Evolutionary conservation across 257 asterid genomes (phyloP).

Genomic region (Ballota nigra): DNA sequence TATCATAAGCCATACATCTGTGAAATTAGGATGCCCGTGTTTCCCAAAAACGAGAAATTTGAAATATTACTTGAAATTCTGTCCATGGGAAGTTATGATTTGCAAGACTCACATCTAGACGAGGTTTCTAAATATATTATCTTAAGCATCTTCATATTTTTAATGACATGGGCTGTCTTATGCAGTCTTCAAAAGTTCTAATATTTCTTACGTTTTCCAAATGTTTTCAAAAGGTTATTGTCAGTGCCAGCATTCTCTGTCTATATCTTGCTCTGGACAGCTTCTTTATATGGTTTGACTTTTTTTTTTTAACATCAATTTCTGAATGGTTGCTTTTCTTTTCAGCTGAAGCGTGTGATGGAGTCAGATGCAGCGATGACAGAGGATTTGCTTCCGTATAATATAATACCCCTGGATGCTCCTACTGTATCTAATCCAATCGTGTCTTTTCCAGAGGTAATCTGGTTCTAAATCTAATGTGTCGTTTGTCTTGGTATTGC

Average conservation of each 20-base stretch:
- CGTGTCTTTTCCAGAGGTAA: conserved; percentile 76
- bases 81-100: neutral
- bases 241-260: neutral
- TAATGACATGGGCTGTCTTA: neutral
- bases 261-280: neutral
- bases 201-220: neutral
- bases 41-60: conserved; percentile 1
- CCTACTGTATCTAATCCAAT: conserved; percentile 71
- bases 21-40: neutral
- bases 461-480: conserved; percentile 18
- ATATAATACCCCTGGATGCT: conserved; percentile 92
- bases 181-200: conserved; percentile 8
- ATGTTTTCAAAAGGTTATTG: neutral
- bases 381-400: conserved; percentile 85
- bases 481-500: neutral
- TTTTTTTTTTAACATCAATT: conserved; percentile 5
- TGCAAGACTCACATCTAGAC: conserved; percentile 7
- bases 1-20: neutral
- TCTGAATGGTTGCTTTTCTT: conserved; percentile 27
- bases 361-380: conserved; percentile 97
- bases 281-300: conserved; percentile 7
- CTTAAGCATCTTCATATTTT: neutral
- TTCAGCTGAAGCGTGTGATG: conserved; percentile 88
- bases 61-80: conserved; percentile 5
- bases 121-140: neutral